Base-by-base conservation (phyloP, 768 basidiomycete genomes). In the Cubamyces sp. region DNA sequence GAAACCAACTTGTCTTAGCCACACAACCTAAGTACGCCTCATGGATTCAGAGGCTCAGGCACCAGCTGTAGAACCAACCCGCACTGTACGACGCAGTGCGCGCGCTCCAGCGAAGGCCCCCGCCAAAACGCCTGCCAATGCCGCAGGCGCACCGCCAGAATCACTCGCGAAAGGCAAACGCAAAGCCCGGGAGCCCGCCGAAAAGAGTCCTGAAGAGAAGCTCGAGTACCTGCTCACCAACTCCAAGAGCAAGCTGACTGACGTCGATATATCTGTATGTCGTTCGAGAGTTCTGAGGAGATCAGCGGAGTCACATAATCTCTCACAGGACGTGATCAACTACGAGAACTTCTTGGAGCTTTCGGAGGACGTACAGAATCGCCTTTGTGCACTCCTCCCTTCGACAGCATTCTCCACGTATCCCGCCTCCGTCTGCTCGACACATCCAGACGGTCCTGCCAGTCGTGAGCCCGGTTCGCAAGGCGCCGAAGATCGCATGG, bases 231-330 rank as follows among this genome's bases (percentile, higher is more conserved):
- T 85, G 48, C 70, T 85, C 9, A 74, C 80, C 59, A 79, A 76
- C 69, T 70, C 80, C 1, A 82, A 80, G 70, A 85, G 84, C 70
- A 70, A 76, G 18, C 72, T 85, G 9, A 81, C 81, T 11, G 76
- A 71, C 26, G 72, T 82, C 64, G 78, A 85, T 57, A 79, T 85
- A 60, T 75, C 79, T 65, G 85, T 87, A 26, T 12, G 28, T 3
- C 28, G 71, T 50, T 5, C 26, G 21, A 6, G 16, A 11, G 16
- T 3, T 41, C 26, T 47, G 5, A 5, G 28, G 28, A 8, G 4
- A 34, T 34, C 34, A 11, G 34, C 9, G 11, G 34, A 11, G 34
- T 37, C 11, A 21, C 15, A 25, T 43, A 23, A 16, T 16, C 45
- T 14, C 15, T 11, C 26, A 19, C 52, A 71, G 68, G 66, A 69